phyloP scores from a whole-genome alignment of 352 stramenopile species.

The Pythium chondricola region DNA sequence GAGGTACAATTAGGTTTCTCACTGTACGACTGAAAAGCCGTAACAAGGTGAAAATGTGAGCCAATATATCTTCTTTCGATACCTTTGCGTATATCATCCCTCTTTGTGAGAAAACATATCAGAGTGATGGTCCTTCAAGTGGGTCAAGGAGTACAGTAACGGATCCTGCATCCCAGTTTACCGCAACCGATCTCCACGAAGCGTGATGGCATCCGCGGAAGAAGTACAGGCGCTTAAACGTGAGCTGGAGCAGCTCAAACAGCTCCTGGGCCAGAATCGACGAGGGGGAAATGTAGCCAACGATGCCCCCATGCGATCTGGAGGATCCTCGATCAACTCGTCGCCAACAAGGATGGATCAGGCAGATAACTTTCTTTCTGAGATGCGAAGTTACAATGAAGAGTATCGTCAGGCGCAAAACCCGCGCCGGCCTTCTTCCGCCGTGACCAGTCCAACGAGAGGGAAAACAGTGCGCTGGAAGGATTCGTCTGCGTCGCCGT shows the following conservation, averaged over 20 bases:
- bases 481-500: neutral
- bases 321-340: slow-evolving; percentile 5
- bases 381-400: neutral
- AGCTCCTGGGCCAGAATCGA: slow-evolving; percentile 37
- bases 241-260: slow-evolving; percentile 44
- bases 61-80: neutral
- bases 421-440: slow-evolving; percentile 6
- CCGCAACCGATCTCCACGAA: neutral
- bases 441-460: slow-evolving; percentile 9
- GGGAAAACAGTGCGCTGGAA: slow-evolving; percentile 11
- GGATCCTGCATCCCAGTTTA: neutral
- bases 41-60: neutral
- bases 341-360: slow-evolving; percentile 6
- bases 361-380: slow-evolving; percentile 3
- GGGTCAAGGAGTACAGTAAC: neutral
- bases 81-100: neutral
- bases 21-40: neutral
- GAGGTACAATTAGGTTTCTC: neutral
- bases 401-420: slow-evolving; percentile 8
- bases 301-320: neutral
- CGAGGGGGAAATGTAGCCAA: slow-evolving; percentile 1
- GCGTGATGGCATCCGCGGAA: slow-evolving; percentile 21
- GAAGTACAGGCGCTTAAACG: slow-evolving; percentile 44
- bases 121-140: slow-evolving; percentile 19
- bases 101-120: neutral